Base-by-base conservation (phyloP, 306 rosid genomes). In the Potentilla sterilis region DNA sequence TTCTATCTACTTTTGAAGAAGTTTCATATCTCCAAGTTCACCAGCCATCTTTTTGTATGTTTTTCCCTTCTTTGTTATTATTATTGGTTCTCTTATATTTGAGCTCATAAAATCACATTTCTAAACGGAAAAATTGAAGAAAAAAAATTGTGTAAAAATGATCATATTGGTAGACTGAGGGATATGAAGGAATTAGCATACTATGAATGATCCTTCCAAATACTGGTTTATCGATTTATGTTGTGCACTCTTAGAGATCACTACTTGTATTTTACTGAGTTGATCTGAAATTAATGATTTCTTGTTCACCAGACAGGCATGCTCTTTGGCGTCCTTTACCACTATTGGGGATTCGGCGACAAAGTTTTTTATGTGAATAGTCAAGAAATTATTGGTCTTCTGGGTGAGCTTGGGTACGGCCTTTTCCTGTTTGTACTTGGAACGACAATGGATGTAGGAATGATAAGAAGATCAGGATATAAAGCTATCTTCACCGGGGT, bases 391-490 rank as follows among this genome's bases (percentile, higher is more conserved):
- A 54, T 54, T 54, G 3, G 28, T 7, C 11, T n/a, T 19, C 24
- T 54, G 59, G 59, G 28, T 54, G 59, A 54, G 59, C 59, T 54
- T 54, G 59, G 59, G 4, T 54, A 19, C 12, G 9, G 28, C 10
- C 28, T 54, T 12, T 54, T 54, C 12, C 59, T 54, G 28, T 54
- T n/a, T n/a, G 28, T n/a, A 8, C 10, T 19, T 1, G 59, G 59
- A 54, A 8, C 12, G 12, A 54, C 10, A 54, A n/a, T 54, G 59
- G 59, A 89, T 49, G 38, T 73, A 12, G 76, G 77, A 59, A 22
- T 89, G 86, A 77, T 89, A 57, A 68, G 57, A 7, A 83, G 86
- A 44, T 79, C 77, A 15, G 93, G 91, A 32, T 73, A 18, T 24
- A 83, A 48, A 32, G 67, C 84, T 13, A 65, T 83, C 84, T 3